phyloP scores from a whole-genome alignment of 306 rosid species.

The Gynostemma pentaphyllum region DNA sequence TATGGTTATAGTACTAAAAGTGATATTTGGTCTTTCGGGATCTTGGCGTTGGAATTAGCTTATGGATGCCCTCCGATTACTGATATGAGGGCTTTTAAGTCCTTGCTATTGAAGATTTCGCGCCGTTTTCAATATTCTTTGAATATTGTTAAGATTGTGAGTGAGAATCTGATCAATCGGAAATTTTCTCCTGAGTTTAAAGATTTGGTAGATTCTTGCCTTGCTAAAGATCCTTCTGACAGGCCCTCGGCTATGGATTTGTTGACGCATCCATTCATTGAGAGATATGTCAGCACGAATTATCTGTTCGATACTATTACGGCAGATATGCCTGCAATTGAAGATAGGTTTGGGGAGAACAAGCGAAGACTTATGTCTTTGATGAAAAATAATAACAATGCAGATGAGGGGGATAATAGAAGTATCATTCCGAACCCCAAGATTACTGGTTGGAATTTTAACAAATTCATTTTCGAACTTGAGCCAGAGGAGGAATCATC shows the following conservation, averaged over 20 bases:
- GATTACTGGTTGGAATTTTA: constrained; percentile 55
- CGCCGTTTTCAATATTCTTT: constrained; percentile 28
- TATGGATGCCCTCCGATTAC: constrained; percentile 57
- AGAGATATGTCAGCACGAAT: constrained; percentile 18
- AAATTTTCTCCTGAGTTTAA: constrained; percentile 35
- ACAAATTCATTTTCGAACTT: constrained; percentile 41
- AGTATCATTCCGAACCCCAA: constrained; percentile 8
- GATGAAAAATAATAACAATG: neutral
- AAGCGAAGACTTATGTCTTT: too few relatives aligned
- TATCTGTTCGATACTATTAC: constrained; percentile 31
- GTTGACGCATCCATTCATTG: constrained; percentile 34
- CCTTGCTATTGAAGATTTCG: constrained; percentile 32
- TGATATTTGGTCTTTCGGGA: constrained; percentile 56
- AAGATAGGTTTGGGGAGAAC: constrained; percentile 27
- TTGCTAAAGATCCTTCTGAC: constrained; percentile 36
- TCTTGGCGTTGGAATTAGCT: constrained; percentile 42
- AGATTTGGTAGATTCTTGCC: constrained; percentile 49
- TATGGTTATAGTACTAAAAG: constrained; percentile 37
- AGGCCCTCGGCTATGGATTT: constrained; percentile 38
- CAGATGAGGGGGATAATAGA: neutral
- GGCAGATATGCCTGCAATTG: constrained; percentile 32
- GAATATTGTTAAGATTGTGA: constrained; percentile 8
- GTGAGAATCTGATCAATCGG: constrained; percentile 11
- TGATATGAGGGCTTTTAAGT: constrained; percentile 31
- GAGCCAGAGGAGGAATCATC: constrained; percentile 11